Evolutionary conservation across 2,329 filamentous ascomycete genomes (phyloP).

Genomic region (Fusarium sp.): DNA sequence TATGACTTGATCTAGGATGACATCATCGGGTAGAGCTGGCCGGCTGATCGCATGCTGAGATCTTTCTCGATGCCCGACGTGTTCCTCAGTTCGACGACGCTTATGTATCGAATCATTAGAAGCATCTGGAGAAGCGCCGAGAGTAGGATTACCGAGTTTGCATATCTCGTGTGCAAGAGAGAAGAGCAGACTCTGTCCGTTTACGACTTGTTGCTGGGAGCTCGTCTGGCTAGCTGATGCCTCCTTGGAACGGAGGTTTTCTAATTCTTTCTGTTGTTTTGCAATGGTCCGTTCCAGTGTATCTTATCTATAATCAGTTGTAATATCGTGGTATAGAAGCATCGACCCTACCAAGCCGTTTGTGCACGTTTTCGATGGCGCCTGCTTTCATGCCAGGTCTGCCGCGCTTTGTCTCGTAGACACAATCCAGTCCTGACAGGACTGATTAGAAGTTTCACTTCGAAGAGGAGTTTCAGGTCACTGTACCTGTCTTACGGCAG

Average conservation of each 20-base stretch:
- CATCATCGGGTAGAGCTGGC: slow-evolving; percentile 1
- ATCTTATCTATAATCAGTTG: background rate
- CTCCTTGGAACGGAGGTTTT: background rate
- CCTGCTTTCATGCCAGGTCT: slow-evolving; percentile 52
- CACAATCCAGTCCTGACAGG: background rate
- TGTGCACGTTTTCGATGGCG: slow-evolving; percentile 49
- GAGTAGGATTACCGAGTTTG: background rate
- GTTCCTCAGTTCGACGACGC: slow-evolving; percentile 6
- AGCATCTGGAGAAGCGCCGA: background rate
- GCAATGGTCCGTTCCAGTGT: slow-evolving; percentile 15
- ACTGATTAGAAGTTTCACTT: fast-evolving
- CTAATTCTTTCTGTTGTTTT: slow-evolving; percentile 21
- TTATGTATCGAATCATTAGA: background rate
- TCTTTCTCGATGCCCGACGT: background rate
- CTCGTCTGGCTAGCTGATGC: background rate
- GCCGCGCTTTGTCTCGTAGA: slow-evolving; percentile 37
- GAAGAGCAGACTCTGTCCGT: background rate
- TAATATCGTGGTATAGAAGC: background rate
- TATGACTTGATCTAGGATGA: slow-evolving; percentile 15
- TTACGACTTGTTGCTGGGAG: background rate
- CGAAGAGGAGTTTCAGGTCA: fast-evolving
- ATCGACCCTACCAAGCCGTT: slow-evolving; percentile 38
- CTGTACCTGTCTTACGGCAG: slow-evolving; percentile 20
- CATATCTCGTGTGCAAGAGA: slow-evolving; percentile 28
- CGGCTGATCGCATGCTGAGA: background rate